Conservation (phyloP, 306 rosid species). For the Vicia faba region DNA sequence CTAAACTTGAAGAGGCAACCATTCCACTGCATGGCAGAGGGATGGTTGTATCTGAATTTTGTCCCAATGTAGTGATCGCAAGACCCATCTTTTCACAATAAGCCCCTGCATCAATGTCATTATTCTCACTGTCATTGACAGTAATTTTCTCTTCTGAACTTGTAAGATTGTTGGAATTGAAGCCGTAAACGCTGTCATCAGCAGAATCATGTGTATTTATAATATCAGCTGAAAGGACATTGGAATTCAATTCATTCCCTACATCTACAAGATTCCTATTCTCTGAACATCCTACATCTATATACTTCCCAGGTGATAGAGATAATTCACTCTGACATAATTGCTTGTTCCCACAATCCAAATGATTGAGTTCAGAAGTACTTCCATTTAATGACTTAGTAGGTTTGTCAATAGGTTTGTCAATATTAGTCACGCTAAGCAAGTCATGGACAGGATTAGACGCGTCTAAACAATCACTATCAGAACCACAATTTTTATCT, state of each 20-base stretch:
- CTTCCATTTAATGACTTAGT: constrained; percentile 38
- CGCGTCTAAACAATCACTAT: constrained; percentile 40
- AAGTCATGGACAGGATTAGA: constrained; percentile 43
- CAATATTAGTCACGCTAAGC: constrained; percentile 34
- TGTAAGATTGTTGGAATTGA: constrained; percentile 39
- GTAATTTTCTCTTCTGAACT: constrained; percentile 39
- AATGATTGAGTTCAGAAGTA: constrained; percentile 43
- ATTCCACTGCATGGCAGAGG: constrained; percentile 41
- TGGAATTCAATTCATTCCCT: constrained; percentile 43
- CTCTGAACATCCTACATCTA: constrained; percentile 44
- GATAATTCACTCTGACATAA: constrained; percentile 43
- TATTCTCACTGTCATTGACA: constrained; percentile 41
- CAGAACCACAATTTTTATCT: constrained; percentile 38
- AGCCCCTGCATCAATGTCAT: constrained; percentile 38
- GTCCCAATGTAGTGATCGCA: constrained; percentile 37
- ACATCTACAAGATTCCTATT: constrained; percentile 37
- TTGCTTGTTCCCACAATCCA: constrained; percentile 45
- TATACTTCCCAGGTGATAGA: constrained; percentile 38
- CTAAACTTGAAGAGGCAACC: constrained; percentile 43
- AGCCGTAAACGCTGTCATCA: constrained; percentile 30
- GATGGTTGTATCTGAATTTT: constrained; percentile 37
- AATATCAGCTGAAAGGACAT: constrained; percentile 37
- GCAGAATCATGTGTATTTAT: constrained; percentile 38
- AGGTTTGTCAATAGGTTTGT: constrained; percentile 36
- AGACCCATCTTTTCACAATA: constrained; percentile 39